A percentile compares a stretch with the other conserved stretches of the same genome.
Conservation (phyloP, 116 monocot genomes). For the Iris pallida region DNA sequence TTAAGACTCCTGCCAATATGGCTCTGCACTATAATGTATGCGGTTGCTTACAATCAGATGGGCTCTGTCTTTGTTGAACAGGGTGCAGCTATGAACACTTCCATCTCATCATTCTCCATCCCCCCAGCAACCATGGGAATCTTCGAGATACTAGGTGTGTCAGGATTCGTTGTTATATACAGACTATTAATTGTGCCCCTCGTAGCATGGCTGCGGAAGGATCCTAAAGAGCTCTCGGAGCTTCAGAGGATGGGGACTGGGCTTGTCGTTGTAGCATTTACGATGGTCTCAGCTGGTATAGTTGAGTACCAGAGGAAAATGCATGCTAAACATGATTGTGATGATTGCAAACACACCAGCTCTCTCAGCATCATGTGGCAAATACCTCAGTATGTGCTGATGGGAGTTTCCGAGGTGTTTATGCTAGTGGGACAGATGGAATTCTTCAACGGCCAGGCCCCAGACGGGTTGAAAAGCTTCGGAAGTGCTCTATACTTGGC, state of each 20-base stretch:
- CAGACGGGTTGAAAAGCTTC: conserved; percentile 61
- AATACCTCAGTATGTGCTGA: conserved; percentile 47
- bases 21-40: conserved; percentile 76
- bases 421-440: conserved; percentile 57
- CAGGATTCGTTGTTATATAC: conserved; percentile 29
- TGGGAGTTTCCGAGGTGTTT: conserved; percentile 63
- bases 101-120: conserved; percentile 29
- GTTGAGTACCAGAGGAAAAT: conserved; percentile 34
- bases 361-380: conserved; percentile 38
- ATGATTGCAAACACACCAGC: conserved; percentile 6
- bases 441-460: conserved; percentile 57
- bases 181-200: conserved; percentile 27
- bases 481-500: conserved; percentile 52
- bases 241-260: conserved; percentile 55
- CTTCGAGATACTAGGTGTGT: conserved; percentile 46
- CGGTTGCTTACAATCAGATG: conserved; percentile 73
- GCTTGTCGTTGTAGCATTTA: conserved; percentile 22
- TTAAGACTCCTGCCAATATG: conserved; percentile 69
- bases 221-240: conserved; percentile 23
- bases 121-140: conserved; percentile 51
- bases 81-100: conserved; percentile 53
- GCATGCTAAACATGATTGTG: neutral
- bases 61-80: conserved; percentile 70
- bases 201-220: conserved; percentile 3
- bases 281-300: conserved; percentile 43